These are phyloP conservation scores for Nannizziopsis barbatae DNA, from an alignment of 2,329 filamentous ascomycete genomes.

Conservation along the genomic window DNA sequence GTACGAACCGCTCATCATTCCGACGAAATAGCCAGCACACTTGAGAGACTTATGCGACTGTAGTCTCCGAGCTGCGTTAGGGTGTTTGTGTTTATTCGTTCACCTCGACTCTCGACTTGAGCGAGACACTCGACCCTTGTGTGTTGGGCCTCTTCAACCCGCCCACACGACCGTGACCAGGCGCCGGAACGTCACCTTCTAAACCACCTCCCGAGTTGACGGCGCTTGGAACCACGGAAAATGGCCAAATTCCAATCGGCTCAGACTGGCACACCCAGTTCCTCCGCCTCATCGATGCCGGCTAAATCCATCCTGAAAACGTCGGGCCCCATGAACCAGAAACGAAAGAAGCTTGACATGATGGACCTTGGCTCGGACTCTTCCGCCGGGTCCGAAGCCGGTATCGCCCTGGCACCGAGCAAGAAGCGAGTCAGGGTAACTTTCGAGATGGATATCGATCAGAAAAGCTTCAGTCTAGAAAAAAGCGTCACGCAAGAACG, in stretches of 20 bases:
- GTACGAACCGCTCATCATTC: not conserved
- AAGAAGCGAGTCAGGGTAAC: slow-evolving; percentile 34
- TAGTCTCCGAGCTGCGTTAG: too few species aligned
- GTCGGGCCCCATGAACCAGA: slow-evolving; percentile 20
- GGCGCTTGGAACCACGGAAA: not conserved
- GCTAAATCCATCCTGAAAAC: slow-evolving; percentile 23
- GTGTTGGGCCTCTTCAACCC: not conserved
- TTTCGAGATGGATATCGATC: slow-evolving; percentile 5
- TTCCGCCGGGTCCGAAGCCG: slow-evolving; percentile 22
- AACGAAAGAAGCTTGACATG: slow-evolving; percentile 30
- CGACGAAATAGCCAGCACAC: too few species aligned
- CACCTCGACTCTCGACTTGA: too few species aligned
- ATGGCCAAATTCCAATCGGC: slow-evolving; percentile 1
- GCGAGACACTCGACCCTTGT: too few species aligned
- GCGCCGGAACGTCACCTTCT: not conserved
- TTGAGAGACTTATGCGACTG: too few species aligned
- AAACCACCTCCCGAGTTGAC: not conserved
- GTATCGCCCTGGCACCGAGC: slow-evolving; percentile 5
- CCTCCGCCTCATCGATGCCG: slow-evolving; percentile 18
- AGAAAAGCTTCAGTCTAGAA: not conserved
- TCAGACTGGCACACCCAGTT: not conserved
- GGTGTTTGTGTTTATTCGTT: too few species aligned
- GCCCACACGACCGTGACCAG: not conserved
- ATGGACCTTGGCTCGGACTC: slow-evolving; percentile 23
- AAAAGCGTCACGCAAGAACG: not conserved